phyloP scores from a whole-genome alignment of 495 filamentous ascomycete genomes.

The Penicillium paradoxum region DNA sequence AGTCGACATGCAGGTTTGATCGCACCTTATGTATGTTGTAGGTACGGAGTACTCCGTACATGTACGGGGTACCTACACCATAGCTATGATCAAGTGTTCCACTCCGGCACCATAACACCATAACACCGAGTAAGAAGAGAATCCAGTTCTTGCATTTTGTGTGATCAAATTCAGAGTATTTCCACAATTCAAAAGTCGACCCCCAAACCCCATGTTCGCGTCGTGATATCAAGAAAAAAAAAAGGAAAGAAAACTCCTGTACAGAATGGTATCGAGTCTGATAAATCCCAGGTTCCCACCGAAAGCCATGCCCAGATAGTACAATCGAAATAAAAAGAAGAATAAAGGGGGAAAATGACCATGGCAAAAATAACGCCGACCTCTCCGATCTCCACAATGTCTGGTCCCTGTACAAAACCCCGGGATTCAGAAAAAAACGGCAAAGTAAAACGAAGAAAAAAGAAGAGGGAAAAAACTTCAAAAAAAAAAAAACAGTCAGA shows the following conservation, averaged over 20 bases:
- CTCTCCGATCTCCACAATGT: constrained; percentile 17
- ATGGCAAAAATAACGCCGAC: constrained; percentile 21
- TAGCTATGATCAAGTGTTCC: too few species aligned
- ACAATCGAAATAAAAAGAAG: constrained; percentile 15
- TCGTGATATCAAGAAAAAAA: neutral
- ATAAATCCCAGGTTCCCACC: constrained; percentile 18
- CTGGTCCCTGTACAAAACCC: constrained; percentile 21
- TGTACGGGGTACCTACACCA: too few species aligned
- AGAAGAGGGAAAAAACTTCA: constrained; percentile 6
- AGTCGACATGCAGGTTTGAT: too few species aligned
- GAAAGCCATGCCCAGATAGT: constrained; percentile 20
- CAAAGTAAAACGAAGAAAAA: constrained; percentile 2
- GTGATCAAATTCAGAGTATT: constrained; percentile 16
- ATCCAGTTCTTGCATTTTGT: constrained; percentile 19
- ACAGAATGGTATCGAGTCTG: constrained; percentile 44
- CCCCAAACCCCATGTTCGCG: constrained; percentile 4
- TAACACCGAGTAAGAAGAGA: too few species aligned
- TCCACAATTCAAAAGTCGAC: constrained; percentile 12
- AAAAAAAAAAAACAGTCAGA: neutral
- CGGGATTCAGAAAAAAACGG: constrained; percentile 5
- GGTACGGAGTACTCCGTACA: too few species aligned
- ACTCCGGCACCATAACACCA: too few species aligned
- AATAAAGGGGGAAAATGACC: constrained; percentile 7
- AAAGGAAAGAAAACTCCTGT: constrained; percentile 28
- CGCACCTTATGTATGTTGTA: too few species aligned